Conservation (phyloP, 2,329 filamentous ascomycete genomes). For the Claviceps capensis region DNA sequence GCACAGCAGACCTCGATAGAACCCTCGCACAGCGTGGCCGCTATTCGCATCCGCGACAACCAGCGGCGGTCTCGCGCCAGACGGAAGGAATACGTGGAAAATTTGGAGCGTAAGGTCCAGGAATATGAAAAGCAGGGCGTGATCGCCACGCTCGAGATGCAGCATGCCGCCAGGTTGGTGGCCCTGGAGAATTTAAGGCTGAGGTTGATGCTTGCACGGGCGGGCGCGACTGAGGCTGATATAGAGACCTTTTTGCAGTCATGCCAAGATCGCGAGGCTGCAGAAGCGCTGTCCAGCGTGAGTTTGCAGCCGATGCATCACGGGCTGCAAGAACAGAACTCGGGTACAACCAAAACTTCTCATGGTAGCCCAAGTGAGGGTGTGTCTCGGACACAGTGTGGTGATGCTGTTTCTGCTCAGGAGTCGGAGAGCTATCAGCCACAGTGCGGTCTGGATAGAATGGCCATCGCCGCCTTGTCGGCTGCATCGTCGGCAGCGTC, state of each 20-base stretch:
- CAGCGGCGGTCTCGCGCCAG: constrained; percentile 40
- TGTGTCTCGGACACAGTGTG: background rate
- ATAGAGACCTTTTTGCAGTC: constrained; percentile 26
- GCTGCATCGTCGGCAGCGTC: background rate
- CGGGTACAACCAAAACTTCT: background rate
- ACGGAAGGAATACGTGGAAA: constrained; percentile 34
- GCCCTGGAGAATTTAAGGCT: constrained; percentile 34
- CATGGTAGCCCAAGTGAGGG: background rate
- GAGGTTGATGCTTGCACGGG: constrained; percentile 25
- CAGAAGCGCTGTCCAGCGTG: constrained; percentile 12
- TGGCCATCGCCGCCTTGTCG: background rate
- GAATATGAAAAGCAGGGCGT: constrained; percentile 34
- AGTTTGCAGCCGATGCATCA: constrained; percentile 6
- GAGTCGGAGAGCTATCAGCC: background rate
- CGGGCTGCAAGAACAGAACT: background rate
- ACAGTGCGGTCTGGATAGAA: background rate
- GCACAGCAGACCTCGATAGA: constrained; percentile 5
- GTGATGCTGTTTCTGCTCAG: background rate
- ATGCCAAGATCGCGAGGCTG: constrained; percentile 19
- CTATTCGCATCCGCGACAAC: constrained; percentile 33
- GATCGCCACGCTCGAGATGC: constrained; percentile 38
- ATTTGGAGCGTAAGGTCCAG: constrained; percentile 30
- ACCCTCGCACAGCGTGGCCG: constrained; percentile 18
- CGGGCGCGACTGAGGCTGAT: constrained; percentile 24
- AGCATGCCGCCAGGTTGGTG: constrained; percentile 35